Evolutionary conservation across 345 rosid genomes (phyloP), one percentile per base, ranked within the genome.

Genomic region (Luvunga scandens): DNA sequence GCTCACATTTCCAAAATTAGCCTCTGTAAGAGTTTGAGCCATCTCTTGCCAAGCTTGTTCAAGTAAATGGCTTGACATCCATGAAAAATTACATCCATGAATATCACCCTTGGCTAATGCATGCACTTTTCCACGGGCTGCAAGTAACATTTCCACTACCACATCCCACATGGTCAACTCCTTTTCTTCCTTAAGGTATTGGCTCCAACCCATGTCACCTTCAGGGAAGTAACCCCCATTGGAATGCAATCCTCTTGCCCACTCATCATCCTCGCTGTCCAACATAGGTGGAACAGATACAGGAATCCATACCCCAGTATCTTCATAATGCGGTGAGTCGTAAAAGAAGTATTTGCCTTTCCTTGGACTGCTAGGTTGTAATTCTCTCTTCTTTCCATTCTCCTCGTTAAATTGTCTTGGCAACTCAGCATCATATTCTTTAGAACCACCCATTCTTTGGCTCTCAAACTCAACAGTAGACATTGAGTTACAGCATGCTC

Each of bases 31-130:
- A 56, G 97, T 92, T 65, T 87, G 96, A 79, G 98, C 94, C 94
- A 95, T 93, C 80, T 95, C 98, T 83, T 91, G 87, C 99, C 99
- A 95, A 81, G 99, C 96, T 87, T 89, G 93, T 86, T 95, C 99
- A 19, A 93, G 88, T 55, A 95, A 45, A 88, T 88, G 85, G 25
- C 86, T 82, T 0, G 99, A 88, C 62, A 92, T 50, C 91, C 94
- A 89, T 0, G 94, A 83, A 71, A 95, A 77, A 16, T 85, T 88
- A 65, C 79, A 78, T 78, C 85, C 61, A 75, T 78, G 83, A 31
- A 92, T 67, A 78, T 93, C 90, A 1, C 98, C 93, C 0, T 95
- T 85, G 70, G 97, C 76, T 34, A 95, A 82, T 70, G 97, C 89
- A 69, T 65, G 84, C 30, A 93, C 93, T 92, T 95, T 95, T 62